Base-by-base conservation (phyloP, 495 filamentous ascomycete species). In the Bathelium albidoporum region DNA sequence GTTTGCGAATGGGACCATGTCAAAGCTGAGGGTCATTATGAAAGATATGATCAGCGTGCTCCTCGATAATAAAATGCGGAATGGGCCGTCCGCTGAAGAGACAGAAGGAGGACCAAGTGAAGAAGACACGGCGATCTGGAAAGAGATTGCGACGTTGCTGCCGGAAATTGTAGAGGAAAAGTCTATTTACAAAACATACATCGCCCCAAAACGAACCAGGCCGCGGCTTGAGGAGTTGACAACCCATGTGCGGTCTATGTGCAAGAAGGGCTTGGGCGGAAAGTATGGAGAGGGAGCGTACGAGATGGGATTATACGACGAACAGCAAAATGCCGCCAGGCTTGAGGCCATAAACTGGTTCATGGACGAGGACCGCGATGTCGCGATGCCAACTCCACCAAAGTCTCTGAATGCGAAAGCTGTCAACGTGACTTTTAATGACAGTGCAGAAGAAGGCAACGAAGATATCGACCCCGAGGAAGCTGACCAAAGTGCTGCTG, bases 1-100 rank as follows among this genome's bases (percentile, higher is more conserved):
- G 89, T 96, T 84, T 72, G 80, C 83, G 28, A 85, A 84, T 59
- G 91, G 90, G 9, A 85, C 87, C 1, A 82, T 89, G 75, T 82
- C 85, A 1, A 96, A 96, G 68, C 83, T 85, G 59, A 89, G 89
- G 69, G 83, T 87, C 7, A 84, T 95, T 66, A 92, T 97, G 89
- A 87, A 88, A 61, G 80, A 83, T 53, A 97, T 95, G 73, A 86
- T 95, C 63, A 69, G 72, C 10, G 68, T 73, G 1, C 59, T 87
- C 7, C 63, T 77, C 1, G 71, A 78, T 16, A 80, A 80, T 4
- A 68, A 72, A 1, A 49, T 63, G 11, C 69, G 73, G 11, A 72
- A 77, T 11, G 82, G 89, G 26, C 81, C 86, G 18, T 63, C 84
- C 0, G 34, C 79, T 18, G 63, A 62, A 0, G 71, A 84, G 20